Evolutionary conservation across 768 basidiomycete species (phyloP), one percentile per base, ranked within the genome.

Genomic region (Boletus subcaerulescens): DNA sequence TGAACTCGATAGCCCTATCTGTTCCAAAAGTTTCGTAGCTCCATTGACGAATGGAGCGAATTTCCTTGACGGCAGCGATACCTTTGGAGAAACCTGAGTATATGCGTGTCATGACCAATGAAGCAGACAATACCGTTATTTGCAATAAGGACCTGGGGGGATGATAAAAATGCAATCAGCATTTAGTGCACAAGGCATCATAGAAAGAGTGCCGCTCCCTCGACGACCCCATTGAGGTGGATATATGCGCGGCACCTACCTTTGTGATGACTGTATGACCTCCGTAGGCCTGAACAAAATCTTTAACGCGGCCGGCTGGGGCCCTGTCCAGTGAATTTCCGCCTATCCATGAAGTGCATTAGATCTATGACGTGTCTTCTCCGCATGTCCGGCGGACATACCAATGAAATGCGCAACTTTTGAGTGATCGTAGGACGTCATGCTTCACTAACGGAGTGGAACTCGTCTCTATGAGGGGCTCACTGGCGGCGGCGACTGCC

Each of bases 231-330:
- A 18, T 31, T 18, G 46, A 58, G 44, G 58, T 43, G 54, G 12
- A 20, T 61, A 56, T 64, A 59, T 53, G 60, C 63, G 48, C 22
- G 53, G 4, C 10, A 67, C 80, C 58, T 63, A 95, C 97, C 78
- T 98, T 98, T 55, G 93, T 97, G 74, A 99, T 98, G 57, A 98
- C 95, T 18, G 97, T 96, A 73, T 99, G 97, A 54, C 97, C 97
- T 11, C 95, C 94, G 70, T 95, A 78, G 46, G 77, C 75, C 68
- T 89, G 87, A 35, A 98, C 95, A 73, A 96, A 99, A 75, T 98
- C 94, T 59, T 85, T 79, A 40, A 99, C 86, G 57, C 79, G 81
- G 50, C 91, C 83, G 26, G 86, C 77, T 26, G 87, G 76, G 31
- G 95, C 95, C 57, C 82, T 87, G 56, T 94, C 91, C 58, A 99